phyloP scores from a whole-genome alignment of 768 basidiomycete genomes.

The Sutorius australiensis region DNA sequence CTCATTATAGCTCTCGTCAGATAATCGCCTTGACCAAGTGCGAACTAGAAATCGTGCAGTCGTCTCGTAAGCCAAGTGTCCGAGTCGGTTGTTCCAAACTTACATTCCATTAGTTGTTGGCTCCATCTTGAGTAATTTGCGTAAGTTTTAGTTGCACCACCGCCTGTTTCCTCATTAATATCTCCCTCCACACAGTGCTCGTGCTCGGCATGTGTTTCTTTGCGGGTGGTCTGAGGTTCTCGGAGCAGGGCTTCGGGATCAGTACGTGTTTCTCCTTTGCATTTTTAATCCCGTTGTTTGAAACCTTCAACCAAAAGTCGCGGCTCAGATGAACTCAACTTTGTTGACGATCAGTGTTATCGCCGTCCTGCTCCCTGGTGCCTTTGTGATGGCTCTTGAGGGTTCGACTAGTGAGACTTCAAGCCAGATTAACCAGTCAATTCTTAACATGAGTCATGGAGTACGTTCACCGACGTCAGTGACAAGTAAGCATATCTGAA shows the following conservation, averaged over 20 bases:
- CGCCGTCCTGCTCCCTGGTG: conserved; percentile 73
- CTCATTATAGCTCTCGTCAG: conserved; percentile 31
- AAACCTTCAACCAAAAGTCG: conserved; percentile 40
- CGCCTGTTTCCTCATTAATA: not conserved
- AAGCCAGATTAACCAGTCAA: conserved; percentile 37
- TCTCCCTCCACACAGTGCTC: conserved; percentile 47
- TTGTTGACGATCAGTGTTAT: conserved; percentile 74
- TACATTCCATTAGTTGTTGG: conserved; percentile 57
- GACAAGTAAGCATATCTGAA: conserved; percentile 4
- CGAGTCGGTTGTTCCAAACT: not conserved
- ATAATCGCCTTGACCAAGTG: conserved; percentile 81
- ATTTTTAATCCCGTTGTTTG: not conserved
- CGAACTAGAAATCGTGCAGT: conserved; percentile 76
- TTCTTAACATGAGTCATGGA: conserved; percentile 73
- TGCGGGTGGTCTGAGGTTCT: conserved; percentile 71
- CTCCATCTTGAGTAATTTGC: conserved; percentile 74
- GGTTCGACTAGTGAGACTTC: conserved; percentile 11
- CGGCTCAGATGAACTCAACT: conserved; percentile 71
- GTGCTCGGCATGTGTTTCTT: conserved; percentile 86
- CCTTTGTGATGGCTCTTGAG: conserved; percentile 62
- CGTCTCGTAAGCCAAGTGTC: conserved; percentile 51
- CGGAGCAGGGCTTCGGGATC: conserved; percentile 73
- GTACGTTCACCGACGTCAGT: conserved; percentile 36
- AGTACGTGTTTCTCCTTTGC: conserved; percentile 40
- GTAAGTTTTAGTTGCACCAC: conserved; percentile 32